A percentile compares a stretch with the other conserved stretches of the same genome.
These are phyloP conservation scores for Excoecaria agallocha DNA, from an alignment of 345 rosid genomes.

Conservation along the genomic window DNA sequence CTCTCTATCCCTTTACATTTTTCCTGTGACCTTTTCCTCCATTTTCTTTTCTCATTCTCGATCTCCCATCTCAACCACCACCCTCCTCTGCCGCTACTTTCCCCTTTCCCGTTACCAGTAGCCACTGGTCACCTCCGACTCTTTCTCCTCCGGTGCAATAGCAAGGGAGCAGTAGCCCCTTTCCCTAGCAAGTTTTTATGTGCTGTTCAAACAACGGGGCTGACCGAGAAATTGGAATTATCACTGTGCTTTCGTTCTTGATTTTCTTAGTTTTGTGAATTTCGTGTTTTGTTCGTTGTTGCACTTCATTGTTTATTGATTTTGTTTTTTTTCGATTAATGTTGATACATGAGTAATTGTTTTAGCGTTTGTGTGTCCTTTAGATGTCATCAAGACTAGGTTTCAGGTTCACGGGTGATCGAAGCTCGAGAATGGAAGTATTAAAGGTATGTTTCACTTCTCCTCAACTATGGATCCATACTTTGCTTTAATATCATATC, in stretches of 20 bases:
- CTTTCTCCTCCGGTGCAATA: too few species aligned
- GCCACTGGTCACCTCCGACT: too few species aligned
- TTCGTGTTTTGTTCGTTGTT: background rate
- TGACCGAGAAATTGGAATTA: background rate
- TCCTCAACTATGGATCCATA: too few species aligned
- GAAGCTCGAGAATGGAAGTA: slow-evolving; percentile 32
- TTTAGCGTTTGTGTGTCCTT: slow-evolving; percentile 86
- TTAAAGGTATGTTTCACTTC: slow-evolving; percentile 44
- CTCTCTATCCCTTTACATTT: too few species aligned
- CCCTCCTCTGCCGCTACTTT: too few species aligned
- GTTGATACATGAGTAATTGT: slow-evolving; percentile 59
- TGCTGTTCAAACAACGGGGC: background rate
- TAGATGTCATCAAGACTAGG: slow-evolving; percentile 89
- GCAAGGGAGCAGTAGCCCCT: too few species aligned
- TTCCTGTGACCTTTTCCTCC: too few species aligned
- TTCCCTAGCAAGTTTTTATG: background rate
- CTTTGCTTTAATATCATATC: background rate
- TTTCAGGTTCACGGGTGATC: slow-evolving; percentile 88
- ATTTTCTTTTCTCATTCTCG: too few species aligned
- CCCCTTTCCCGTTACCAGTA: too few species aligned
- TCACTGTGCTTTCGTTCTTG: background rate
- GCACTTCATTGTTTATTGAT: background rate
- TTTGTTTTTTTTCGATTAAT: background rate
- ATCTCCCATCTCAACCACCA: too few species aligned
- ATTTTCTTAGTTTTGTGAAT: slow-evolving; percentile 3